Percentiles rank a stretch among this genome's conserved stretches.
Conservation (phyloP, 768 basidiomycete genomes). For the Cytidiella melzeri region DNA sequence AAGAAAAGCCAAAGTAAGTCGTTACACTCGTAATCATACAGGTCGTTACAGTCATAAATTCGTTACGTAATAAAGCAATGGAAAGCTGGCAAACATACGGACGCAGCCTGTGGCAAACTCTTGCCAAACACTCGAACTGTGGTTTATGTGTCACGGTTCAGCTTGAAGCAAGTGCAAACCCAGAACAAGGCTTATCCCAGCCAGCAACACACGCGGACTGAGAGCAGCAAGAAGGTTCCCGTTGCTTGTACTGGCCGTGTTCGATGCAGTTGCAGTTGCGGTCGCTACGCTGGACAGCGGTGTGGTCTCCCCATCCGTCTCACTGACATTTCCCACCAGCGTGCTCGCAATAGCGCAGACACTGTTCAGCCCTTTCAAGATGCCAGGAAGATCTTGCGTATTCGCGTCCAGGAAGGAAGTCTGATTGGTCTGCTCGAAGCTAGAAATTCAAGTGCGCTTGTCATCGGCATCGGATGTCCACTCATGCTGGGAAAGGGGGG, state of each 20-base stretch:
- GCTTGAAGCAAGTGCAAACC: neutral
- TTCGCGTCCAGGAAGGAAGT: slow-evolving; percentile 41
- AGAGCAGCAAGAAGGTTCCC: neutral
- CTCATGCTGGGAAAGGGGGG: neutral
- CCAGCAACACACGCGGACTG: neutral
- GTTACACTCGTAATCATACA: too few species aligned
- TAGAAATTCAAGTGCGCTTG: too few species aligned
- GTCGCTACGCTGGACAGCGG: slow-evolving; percentile 21
- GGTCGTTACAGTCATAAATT: too few species aligned
- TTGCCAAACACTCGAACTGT: too few species aligned
- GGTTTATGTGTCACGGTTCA: too few species aligned
- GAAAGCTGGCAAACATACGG: too few species aligned
- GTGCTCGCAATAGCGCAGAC: slow-evolving; percentile 48
- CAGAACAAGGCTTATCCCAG: neutral
- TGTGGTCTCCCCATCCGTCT: slow-evolving; percentile 35
- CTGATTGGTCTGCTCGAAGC: slow-evolving; percentile 56
- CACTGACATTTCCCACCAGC: slow-evolving; percentile 46
- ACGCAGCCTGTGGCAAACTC: too few species aligned
- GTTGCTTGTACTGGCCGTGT: neutral
- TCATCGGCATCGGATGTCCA: neutral
- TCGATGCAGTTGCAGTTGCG: slow-evolving; percentile 20
- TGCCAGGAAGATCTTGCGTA: slow-evolving; percentile 33
- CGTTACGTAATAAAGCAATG: too few species aligned
- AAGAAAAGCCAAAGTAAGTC: too few species aligned
- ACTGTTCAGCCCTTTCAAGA: slow-evolving; percentile 44